These are phyloP conservation scores for Penicillium subrubescens DNA, from an alignment of 495 filamentous ascomycete genomes.

Conservation along the genomic window DNA sequence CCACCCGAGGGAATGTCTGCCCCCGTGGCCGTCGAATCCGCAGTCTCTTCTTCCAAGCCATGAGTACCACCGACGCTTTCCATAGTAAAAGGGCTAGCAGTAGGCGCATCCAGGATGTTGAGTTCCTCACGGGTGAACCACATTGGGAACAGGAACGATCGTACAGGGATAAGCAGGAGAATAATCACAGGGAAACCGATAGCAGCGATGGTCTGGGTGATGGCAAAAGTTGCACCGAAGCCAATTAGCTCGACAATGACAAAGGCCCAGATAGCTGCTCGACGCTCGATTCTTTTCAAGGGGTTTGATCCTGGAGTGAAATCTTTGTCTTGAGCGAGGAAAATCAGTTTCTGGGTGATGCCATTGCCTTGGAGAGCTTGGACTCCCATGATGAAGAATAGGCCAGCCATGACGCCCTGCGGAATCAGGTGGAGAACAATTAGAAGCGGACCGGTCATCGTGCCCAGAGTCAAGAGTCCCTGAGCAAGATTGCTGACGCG, in stretches of 20 bases:
- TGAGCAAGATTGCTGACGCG: constrained; percentile 84
- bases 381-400: constrained; percentile 95
- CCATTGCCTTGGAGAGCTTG: constrained; percentile 81
- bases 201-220: constrained; percentile 91
- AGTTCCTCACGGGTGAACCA: constrained; percentile 73
- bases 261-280: constrained; percentile 72
- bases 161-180: constrained; percentile 72
- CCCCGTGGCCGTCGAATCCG: constrained; percentile 13
- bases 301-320: constrained; percentile 69
- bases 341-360: constrained; percentile 79
- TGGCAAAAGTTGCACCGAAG: constrained; percentile 88
- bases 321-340: constrained; percentile 65
- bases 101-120: constrained; percentile 70
- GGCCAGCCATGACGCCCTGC: constrained; percentile 81
- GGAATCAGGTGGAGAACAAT: constrained; percentile 83
- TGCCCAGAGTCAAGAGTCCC: constrained; percentile 80
- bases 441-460: constrained; percentile 85
- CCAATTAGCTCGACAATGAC: constrained; percentile 75
- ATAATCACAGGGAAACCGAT: constrained; percentile 94
- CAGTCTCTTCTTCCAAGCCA: constrained; percentile 43
- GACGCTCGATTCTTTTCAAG: constrained; percentile 61
- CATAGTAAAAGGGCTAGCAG: constrained; percentile 84
- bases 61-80: constrained; percentile 77
- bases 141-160: constrained; percentile 71
- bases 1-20: constrained; percentile 6